Evolutionary conservation across 2,329 filamentous ascomycete genomes (phyloP).

Genomic region (Curvularia spicifera): DNA sequence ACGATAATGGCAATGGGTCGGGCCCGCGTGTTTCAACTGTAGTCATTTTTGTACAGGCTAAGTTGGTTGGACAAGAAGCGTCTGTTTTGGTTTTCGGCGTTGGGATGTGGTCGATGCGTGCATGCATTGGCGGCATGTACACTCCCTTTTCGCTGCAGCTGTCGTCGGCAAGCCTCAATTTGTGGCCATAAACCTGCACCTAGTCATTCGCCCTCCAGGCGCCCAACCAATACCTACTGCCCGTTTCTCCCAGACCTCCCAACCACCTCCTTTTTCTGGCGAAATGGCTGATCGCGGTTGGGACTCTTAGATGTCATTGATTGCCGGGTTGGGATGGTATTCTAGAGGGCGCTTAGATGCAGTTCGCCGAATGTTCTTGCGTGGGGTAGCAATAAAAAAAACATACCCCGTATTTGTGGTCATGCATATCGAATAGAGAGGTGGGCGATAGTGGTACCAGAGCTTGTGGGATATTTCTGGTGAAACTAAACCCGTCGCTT

Average conservation of each 20-base stretch:
- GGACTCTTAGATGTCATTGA: conserved; percentile 7
- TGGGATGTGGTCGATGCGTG: conserved; percentile 34
- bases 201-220: conserved; percentile 25
- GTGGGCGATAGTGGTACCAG: conserved; percentile 29
- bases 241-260: background rate
- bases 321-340: conserved; percentile 5
- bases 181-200: conserved; percentile 26
- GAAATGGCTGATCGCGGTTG: conserved; percentile 5
- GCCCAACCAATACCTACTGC: conserved; percentile 11
- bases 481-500: conserved; percentile 42
- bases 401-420: conserved; percentile 36
- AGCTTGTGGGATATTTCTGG: conserved; percentile 25
- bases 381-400: conserved; percentile 10
- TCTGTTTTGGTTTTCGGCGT: conserved; percentile 15
- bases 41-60: conserved; percentile 24
- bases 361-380: conserved; percentile 16
- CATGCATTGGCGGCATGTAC: conserved; percentile 39
- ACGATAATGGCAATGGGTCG: background rate
- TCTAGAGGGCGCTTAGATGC: conserved; percentile 30
- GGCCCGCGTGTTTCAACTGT: conserved; percentile 8
- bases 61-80: conserved; percentile 26
- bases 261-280: conserved; percentile 2
- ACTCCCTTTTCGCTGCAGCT: conserved; percentile 34
- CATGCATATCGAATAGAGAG: conserved; percentile 27
- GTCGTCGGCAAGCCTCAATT: conserved; percentile 23